Evolutionary conservation across 2,329 filamentous ascomycete genomes (phyloP), one percentile per base, ranked within the genome.

Genomic region (Diaporthe sp.): DNA sequence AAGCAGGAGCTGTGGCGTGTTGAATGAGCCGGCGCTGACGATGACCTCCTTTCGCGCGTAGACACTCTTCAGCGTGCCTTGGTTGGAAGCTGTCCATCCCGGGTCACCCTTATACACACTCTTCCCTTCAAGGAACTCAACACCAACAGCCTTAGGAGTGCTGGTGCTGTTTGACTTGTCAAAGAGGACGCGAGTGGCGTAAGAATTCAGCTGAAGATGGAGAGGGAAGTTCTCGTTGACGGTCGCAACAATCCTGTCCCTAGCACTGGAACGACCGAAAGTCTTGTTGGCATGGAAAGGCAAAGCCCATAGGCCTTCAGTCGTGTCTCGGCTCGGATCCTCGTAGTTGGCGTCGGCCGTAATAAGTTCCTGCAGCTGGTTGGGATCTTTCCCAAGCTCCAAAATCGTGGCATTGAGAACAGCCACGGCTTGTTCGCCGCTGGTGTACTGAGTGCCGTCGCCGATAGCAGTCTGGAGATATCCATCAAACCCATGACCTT

Each of bases 1-100:
- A 80, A 88, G 87, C 5, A 90, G 85, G 4, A 89, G 83, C 76
- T 88, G 86, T 7, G 88, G 87, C 17, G 86, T 85, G 78, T 88
- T 87, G 77, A 88, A 86, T 3, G 85, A 81, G 17, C 88, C 88
- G 1, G 85, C 87, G 0, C 85, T 84, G 17, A 89, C 76, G 42
- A 89, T 88, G 28, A 89, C 84, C 76, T 89, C 88, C 44, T 81
- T 82, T 20, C 72, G 68, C 28, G 79, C 79, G 5, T 73, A 77
- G 4, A 77, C 78, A 1, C 75, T 77, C 44, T 76, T 78, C 17
- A 68, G 65, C 2, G 78, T 73, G 15, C 81, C 81, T 58, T 80
- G 79, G 15, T 81, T 82, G 6, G 75, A 78, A 2, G 81, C 49
- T 57, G n/a, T 42, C 51, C 68, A 58, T 71, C 63, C 34, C 6